Conservation (phyloP, 805 yeast species). For the Teunomyces atbi region DNA sequence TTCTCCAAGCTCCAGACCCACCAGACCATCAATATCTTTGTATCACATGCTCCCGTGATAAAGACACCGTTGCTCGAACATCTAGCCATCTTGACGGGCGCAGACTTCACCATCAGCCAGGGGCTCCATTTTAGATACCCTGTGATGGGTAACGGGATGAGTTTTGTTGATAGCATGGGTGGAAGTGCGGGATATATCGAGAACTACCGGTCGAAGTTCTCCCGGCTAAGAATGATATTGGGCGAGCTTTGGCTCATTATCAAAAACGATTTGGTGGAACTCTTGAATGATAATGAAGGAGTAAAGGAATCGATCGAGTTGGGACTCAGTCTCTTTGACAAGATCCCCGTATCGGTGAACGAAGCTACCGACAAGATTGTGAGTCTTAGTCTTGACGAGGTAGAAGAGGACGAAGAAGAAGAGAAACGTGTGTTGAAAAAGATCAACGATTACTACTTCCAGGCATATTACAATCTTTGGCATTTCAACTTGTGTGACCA, state of each 20-base stretch:
- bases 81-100: constrained; percentile 61
- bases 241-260: constrained; percentile 64
- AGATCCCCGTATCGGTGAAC: constrained; percentile 50
- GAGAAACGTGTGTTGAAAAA: constrained; percentile 44
- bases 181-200: constrained; percentile 45
- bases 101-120: constrained; percentile 72
- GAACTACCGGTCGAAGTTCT: constrained; percentile 59
- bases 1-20: constrained; percentile 9
- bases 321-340: constrained; percentile 61
- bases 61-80: constrained; percentile 69
- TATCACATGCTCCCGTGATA: constrained; percentile 69
- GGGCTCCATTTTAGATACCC: constrained; percentile 71
- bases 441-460: constrained; percentile 59
- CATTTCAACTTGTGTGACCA: constrained; percentile 70
- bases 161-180: constrained; percentile 53
- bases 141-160: constrained; percentile 65
- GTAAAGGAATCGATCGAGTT: constrained; percentile 48
- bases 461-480: constrained; percentile 73
- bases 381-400: constrained; percentile 31
- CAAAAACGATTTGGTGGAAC: constrained; percentile 47
- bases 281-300: constrained; percentile 28
- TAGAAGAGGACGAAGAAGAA: constrained; percentile 19
- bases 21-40: constrained; percentile 56
- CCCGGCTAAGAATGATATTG: constrained; percentile 57
- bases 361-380: constrained; percentile 41